phyloP scores from a whole-genome alignment of 768 basidiomycete species.

The Mrakia hoshinonis region DNA sequence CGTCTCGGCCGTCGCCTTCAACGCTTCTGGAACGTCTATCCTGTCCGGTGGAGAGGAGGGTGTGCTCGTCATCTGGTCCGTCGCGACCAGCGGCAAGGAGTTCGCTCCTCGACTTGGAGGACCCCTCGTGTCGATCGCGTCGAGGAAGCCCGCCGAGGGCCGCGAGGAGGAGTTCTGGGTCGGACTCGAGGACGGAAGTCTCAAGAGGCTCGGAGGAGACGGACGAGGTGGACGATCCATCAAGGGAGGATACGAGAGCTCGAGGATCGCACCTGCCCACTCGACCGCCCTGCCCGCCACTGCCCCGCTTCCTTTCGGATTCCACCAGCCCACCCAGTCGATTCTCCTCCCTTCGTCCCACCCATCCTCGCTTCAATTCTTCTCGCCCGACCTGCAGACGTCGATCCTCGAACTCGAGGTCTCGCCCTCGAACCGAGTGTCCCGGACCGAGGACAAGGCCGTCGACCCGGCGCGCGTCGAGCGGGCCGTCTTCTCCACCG shows the following conservation, averaged over 20 bases:
- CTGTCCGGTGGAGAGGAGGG: conserved; percentile 91
- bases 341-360: conserved; percentile 87
- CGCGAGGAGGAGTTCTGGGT: conserved; percentile 78
- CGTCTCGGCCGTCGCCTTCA: conserved; percentile 76
- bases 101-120: conserved; percentile 88
- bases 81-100: conserved; percentile 78
- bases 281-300: conserved; percentile 14
- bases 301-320: conserved; percentile 56
- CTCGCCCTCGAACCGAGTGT: conserved; percentile 83
- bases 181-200: conserved; percentile 70
- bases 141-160: conserved; percentile 39
- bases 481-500: conserved; percentile 52
- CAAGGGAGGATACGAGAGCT: conserved; percentile 21
- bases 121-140: conserved; percentile 62
- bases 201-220: conserved; percentile 35
- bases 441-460: conserved; percentile 61
- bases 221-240: conserved; percentile 15
- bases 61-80: conserved; percentile 94
- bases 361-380: conserved; percentile 87
- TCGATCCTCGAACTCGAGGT: conserved; percentile 82
- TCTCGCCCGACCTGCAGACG: conserved; percentile 61
- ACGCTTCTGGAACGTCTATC: conserved; percentile 81
- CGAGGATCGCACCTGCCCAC: conserved; percentile 31
- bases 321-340: conserved; percentile 63
- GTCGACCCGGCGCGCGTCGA: conserved; percentile 71